Conservation (phyloP, 306 rosid species). For the Potentilla sterilis region DNA sequence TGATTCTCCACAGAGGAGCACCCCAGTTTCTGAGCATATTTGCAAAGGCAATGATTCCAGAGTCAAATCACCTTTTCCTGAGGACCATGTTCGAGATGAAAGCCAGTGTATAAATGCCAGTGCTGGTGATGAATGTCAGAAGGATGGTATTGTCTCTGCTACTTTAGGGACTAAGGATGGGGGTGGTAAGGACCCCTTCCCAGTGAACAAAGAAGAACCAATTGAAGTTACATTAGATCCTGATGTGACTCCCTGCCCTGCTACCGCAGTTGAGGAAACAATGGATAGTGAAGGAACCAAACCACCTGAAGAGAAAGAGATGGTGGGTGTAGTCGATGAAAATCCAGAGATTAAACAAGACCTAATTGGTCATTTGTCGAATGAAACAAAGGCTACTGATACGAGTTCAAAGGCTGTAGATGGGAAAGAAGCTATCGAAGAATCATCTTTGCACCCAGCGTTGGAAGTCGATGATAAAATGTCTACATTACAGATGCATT, state of each 20-base stretch:
- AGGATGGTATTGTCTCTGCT: constrained; percentile 24
- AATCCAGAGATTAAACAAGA: constrained; percentile 30
- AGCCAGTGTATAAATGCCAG: constrained; percentile 29
- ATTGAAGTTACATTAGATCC: constrained; percentile 31
- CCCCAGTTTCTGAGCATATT: constrained; percentile 42
- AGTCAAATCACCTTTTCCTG: constrained; percentile 43
- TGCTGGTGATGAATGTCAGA: constrained; percentile 29
- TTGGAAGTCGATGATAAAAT: constrained; percentile 37
- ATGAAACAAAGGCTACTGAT: constrained; percentile 27
- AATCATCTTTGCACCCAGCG: constrained; percentile 11
- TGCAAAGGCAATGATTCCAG: constrained; percentile 41
- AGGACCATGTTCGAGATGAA: constrained; percentile 31
- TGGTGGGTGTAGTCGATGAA: constrained; percentile 29
- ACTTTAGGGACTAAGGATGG: constrained; percentile 30
- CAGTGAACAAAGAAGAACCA: constrained; percentile 37
- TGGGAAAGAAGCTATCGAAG: constrained; percentile 33
- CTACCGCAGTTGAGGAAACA: constrained; percentile 30
- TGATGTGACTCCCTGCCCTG: constrained; percentile 23
- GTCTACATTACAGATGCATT: constrained; percentile 26
- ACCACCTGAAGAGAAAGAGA: constrained; percentile 29
- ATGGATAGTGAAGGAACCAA: constrained; percentile 31
- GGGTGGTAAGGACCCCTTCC: constrained; percentile 24
- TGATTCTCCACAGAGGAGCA: constrained; percentile 52
- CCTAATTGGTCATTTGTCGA: constrained; percentile 19
- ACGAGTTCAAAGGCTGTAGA: constrained; percentile 27